These are phyloP conservation scores for Lanmaoa rubissima DNA, from an alignment of 768 basidiomycete genomes.

Conservation along the genomic window DNA sequence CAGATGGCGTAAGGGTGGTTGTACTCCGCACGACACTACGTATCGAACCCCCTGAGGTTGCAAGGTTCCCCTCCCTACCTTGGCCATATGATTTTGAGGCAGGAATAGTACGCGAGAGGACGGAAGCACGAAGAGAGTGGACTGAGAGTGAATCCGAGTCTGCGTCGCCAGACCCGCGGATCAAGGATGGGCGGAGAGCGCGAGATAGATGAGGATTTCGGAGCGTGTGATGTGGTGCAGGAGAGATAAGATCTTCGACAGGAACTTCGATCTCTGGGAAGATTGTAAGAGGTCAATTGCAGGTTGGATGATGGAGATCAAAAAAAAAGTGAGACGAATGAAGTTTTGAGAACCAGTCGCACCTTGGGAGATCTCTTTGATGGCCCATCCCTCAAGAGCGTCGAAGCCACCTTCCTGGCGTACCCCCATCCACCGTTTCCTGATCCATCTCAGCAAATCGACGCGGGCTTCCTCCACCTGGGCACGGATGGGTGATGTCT, in stretches of 20 bases:
- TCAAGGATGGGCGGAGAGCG: constrained; percentile 27
- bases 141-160: constrained; percentile 43
- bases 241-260: constrained; percentile 66
- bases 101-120: constrained; percentile 36
- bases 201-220: constrained; percentile 28
- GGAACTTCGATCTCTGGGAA: constrained; percentile 74
- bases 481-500: constrained; percentile 67
- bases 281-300: neutral
- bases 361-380: constrained; percentile 72
- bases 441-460: constrained; percentile 56
- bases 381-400: constrained; percentile 77
- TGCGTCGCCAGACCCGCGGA: constrained; percentile 27
- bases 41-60: constrained; percentile 40
- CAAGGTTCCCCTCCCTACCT: constrained; percentile 21
- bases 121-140: constrained; percentile 47
- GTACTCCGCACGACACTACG: constrained; percentile 47
- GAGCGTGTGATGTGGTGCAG: constrained; percentile 32
- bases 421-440: constrained; percentile 73
- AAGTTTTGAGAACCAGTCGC: neutral
- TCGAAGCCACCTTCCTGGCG: constrained; percentile 81
- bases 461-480: constrained; percentile 69
- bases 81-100: constrained; percentile 20
- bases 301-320: neutral
- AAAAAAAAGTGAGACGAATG: neutral
- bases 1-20: constrained; percentile 18